Evolutionary conservation across 2,329 filamentous ascomycete species (phyloP), one percentile per base, ranked within the genome.

Genomic region (Neonectria ditissima): DNA sequence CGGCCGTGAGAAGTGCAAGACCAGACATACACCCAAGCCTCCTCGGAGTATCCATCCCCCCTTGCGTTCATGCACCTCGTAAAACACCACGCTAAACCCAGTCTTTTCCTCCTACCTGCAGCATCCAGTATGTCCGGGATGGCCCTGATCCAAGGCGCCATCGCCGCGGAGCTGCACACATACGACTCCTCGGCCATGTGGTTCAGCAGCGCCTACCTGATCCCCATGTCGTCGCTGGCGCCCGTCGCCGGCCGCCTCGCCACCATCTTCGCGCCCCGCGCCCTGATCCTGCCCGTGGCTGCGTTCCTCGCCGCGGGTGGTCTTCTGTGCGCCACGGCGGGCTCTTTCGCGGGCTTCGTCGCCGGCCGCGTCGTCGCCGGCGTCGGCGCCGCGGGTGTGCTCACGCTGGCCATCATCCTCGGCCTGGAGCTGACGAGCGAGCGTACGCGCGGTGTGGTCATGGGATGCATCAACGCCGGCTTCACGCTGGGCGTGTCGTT

Each of bases 151-250:
- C 93, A 96, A 78, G 92, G 90, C 8, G 83, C 84, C 53, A 92
- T 97, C 68, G 92, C 92, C 2, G 86, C 85, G 8, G 92, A 95
- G 68, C 82, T 97, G 2, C 84, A 92, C 77, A 87, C 91, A 1
- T 94, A 93, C 72, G 88, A 89, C 59, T 82, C 88, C 59, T 89
- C 89, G 30, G 89, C 89, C 37, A 91, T 88, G 77, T 97, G 92
- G 92, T 93, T 96, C 75, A 93, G 91, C 8, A 92, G 91, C 32
- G 84, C 90, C 2, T 97, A 93, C 75, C 83, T 96, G 51, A 84
- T 87, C 65, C 76, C 81, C 69, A 83, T 84, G 85, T 92, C 85
- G 28, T 84, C 83, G 13, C 78, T 92, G 13, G 87, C 90, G 0
- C 92, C 93, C 0, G 77, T 97, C 2, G 84, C 87, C 41, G 92